Conservation (phyloP, 108 stramenopile genomes). For the Cafeteria roenbergensis region DNA sequence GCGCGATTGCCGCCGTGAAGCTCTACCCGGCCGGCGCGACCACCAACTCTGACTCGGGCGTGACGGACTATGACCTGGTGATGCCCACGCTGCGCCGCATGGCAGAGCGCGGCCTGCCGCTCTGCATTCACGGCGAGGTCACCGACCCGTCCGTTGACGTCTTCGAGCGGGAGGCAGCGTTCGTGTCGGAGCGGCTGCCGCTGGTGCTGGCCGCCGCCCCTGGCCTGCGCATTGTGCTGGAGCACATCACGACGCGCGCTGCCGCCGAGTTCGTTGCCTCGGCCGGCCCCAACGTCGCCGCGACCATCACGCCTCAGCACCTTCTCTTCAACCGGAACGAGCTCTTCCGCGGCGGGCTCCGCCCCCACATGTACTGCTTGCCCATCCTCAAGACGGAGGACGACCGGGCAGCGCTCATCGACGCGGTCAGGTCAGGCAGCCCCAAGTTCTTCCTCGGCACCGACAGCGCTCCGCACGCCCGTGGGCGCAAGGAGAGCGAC, state of each 20-base stretch:
- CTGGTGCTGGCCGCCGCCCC: conserved; percentile 69
- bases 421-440: conserved; percentile 70
- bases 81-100: conserved; percentile 70
- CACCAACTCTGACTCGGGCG: conserved; percentile 86
- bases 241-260: conserved; percentile 74
- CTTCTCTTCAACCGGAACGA: conserved; percentile 92
- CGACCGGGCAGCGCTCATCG: conserved; percentile 72
- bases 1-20: conserved; percentile 68
- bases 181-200: conserved; percentile 77
- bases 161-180: conserved; percentile 84
- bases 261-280: conserved; percentile 77
- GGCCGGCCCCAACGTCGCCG: conserved; percentile 59
- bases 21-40: conserved; percentile 98
- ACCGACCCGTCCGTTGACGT: conserved; percentile 75
- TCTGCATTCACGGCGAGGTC: conserved; percentile 94
- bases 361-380: conserved; percentile 93
- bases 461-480: conserved; percentile 86
- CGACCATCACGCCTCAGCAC: conserved; percentile 92
- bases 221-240: conserved; percentile 84
- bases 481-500: conserved; percentile 51
- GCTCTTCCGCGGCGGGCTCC: conserved; percentile 68
- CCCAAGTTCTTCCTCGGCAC: conserved; percentile 92
- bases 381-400: conserved; percentile 90
- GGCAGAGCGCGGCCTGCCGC: conserved; percentile 75
- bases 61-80: conserved; percentile 67